Conservation (phyloP, 1,284 basidiomycete genomes). For the Meira nashicola region DNA sequence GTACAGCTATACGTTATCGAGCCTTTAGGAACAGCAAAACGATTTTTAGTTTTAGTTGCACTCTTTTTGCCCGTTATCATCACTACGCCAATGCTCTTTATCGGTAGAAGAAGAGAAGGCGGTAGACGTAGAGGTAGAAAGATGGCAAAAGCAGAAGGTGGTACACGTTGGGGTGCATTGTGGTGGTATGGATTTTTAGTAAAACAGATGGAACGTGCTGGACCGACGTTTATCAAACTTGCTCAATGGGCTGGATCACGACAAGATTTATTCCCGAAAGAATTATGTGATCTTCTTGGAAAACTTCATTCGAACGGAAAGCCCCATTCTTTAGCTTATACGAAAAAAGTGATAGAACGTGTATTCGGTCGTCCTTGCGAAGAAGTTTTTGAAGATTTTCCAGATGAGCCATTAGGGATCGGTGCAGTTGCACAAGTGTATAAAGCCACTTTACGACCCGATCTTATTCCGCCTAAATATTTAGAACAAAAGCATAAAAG, state of each 20-base stretch:
- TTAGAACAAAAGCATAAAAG: slow-evolving; percentile 19
- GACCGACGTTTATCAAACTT: slow-evolving; percentile 97
- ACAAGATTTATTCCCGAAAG: slow-evolving; percentile 85
- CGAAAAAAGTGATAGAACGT: slow-evolving; percentile 73
- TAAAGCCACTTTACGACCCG: slow-evolving; percentile 73
- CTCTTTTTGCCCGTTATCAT: slow-evolving; percentile 86
- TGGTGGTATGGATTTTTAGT: slow-evolving; percentile 96
- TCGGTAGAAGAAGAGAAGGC: slow-evolving; percentile 57
- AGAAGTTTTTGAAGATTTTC: slow-evolving; percentile 88
- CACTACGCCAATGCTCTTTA: slow-evolving; percentile 74
- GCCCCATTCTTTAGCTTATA: slow-evolving; percentile 76
- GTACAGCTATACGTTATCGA: slow-evolving; percentile 64
- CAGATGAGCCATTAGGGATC: slow-evolving; percentile 81
- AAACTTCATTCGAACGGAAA: slow-evolving; percentile 82
- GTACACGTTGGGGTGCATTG: slow-evolving; percentile 45
- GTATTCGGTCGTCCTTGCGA: slow-evolving; percentile 70
- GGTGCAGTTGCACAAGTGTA: slow-evolving; percentile 97
- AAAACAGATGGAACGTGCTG: slow-evolving; percentile 83
- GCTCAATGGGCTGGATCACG: slow-evolving; percentile 98
- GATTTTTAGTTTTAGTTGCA: slow-evolving; percentile 77
- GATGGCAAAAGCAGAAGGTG: slow-evolving; percentile 26
- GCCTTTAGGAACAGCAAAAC: slow-evolving; percentile 73
- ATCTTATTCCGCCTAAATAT: slow-evolving; percentile 67
- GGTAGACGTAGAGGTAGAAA: slow-evolving; percentile 27
- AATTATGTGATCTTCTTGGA: slow-evolving; percentile 81